phyloP scores from a whole-genome alignment of 139 green algal genomes.

The Picochlorum sp. region DNA sequence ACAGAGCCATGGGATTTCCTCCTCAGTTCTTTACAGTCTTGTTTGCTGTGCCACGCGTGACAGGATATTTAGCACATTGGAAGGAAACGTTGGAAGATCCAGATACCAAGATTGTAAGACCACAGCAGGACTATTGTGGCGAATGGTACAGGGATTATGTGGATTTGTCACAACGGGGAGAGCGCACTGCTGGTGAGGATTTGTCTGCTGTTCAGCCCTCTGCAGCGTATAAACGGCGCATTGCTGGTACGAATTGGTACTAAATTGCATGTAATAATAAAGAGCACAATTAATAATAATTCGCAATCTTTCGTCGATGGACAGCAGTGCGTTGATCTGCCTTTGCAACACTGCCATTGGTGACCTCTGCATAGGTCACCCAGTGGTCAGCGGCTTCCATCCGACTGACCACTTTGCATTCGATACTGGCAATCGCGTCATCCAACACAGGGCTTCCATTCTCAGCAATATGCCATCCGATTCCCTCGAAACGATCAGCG shows the following conservation, averaged over 20 bases:
- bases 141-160: constrained; percentile 84
- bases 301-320: constrained; percentile 85
- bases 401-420: constrained; percentile 74
- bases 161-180: constrained; percentile 28
- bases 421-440: constrained; percentile 72
- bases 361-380: constrained; percentile 84
- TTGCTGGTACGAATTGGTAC: constrained; percentile 67
- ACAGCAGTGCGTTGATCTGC: constrained; percentile 69
- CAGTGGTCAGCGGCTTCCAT: constrained; percentile 96
- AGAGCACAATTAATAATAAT: constrained; percentile 65
- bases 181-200: constrained; percentile 26
- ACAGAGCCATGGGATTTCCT: constrained; percentile 92
- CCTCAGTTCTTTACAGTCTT: constrained; percentile 98
- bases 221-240: constrained; percentile 78
- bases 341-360: constrained; percentile 62
- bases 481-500: constrained; percentile 82
- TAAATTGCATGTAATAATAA: constrained; percentile 16
- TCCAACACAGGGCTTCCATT: constrained; percentile 52
- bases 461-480: constrained; percentile 28
- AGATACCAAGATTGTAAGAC: constrained; percentile 93
- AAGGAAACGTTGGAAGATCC: constrained; percentile 87
- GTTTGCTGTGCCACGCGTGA: constrained; percentile 89
- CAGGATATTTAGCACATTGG: constrained; percentile 96
- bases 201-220: constrained; percentile 57
- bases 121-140: constrained; percentile 94